A percentile compares a stretch with the other conserved stretches of the same genome.
Evolutionary conservation across 768 basidiomycete species (phyloP).

Genomic region (Trametes sanguinea): DNA sequence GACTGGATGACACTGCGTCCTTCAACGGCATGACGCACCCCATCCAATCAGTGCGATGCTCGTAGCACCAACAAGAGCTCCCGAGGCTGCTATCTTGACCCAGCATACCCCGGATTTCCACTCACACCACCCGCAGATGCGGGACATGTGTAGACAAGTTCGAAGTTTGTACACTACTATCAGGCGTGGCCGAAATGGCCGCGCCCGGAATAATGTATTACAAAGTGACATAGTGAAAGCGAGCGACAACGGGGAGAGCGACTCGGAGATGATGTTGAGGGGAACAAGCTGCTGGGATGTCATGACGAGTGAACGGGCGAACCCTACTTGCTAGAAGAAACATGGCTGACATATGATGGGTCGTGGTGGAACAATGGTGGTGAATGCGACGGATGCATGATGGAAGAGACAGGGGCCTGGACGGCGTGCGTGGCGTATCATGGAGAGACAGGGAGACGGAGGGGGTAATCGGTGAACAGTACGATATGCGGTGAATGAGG

Average conservation of each 20-base stretch:
- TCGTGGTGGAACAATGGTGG: conserved; percentile 19
- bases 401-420: conserved; percentile 10
- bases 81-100: background rate
- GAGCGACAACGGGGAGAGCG: conserved; percentile 21
- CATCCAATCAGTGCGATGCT: no score
- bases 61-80: background rate
- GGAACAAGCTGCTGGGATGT: conserved; percentile 3
- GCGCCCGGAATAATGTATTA: conserved; percentile 10
- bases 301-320: conserved; percentile 11
- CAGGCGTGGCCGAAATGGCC: conserved; percentile 1
- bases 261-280: conserved; percentile 14
- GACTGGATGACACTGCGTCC: background rate
- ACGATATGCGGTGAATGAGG: conserved; percentile 21
- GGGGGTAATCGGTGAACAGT: conserved; percentile 9
- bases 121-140: background rate
- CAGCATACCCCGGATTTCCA: background rate
- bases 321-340: conserved; percentile 20
- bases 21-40: background rate
- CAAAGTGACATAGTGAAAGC: conserved; percentile 19
- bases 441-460: background rate
- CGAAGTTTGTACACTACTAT: conserved; percentile 7
- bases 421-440: conserved; percentile 2
- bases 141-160: background rate
- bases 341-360: conserved; percentile 19
- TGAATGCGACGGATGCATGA: conserved; percentile 18